Evolutionary conservation across 2,329 filamentous ascomycete species (phyloP).

Genomic region (Fusarium lyarnte): DNA sequence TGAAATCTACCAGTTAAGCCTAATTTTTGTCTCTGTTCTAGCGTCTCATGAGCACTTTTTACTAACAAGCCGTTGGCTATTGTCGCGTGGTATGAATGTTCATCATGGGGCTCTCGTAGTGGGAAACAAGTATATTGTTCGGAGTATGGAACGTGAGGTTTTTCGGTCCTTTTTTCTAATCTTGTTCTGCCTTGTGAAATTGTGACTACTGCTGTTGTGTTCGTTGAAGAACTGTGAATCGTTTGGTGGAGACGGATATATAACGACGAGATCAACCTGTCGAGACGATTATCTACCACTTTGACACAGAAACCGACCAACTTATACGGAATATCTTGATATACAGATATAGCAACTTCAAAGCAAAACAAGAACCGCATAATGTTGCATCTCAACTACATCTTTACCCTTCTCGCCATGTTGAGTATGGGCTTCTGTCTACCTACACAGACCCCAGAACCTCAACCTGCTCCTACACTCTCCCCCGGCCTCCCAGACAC

Average conservation of each 20-base stretch:
- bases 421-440: slow-evolving; percentile 18
- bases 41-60: slow-evolving; percentile 26
- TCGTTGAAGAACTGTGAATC: slow-evolving; percentile 8
- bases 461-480: slow-evolving; percentile 14
- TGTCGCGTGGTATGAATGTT: slow-evolving; percentile 19
- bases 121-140: slow-evolving; percentile 23
- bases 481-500: slow-evolving; percentile 7
- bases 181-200: slow-evolving; percentile 1
- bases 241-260: slow-evolving; percentile 9
- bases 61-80: slow-evolving; percentile 16
- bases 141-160: background rate
- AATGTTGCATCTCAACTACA: slow-evolving; percentile 6
- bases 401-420: slow-evolving; percentile 7
- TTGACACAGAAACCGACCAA: background rate
- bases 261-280: slow-evolving; percentile 10
- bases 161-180: background rate
- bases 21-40: background rate
- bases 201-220: slow-evolving; percentile 16
- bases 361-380: background rate
- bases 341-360: background rate
- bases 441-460: slow-evolving; percentile 21
- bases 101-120: slow-evolving; percentile 3
- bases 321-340: background rate
- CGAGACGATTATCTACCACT: background rate
- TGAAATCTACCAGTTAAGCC: slow-evolving; percentile 9